Evolutionary conservation across 2,329 filamentous ascomycete species (phyloP), one percentile per base, ranked within the genome.

Genomic region (Pseudocercospora macadamiae): DNA sequence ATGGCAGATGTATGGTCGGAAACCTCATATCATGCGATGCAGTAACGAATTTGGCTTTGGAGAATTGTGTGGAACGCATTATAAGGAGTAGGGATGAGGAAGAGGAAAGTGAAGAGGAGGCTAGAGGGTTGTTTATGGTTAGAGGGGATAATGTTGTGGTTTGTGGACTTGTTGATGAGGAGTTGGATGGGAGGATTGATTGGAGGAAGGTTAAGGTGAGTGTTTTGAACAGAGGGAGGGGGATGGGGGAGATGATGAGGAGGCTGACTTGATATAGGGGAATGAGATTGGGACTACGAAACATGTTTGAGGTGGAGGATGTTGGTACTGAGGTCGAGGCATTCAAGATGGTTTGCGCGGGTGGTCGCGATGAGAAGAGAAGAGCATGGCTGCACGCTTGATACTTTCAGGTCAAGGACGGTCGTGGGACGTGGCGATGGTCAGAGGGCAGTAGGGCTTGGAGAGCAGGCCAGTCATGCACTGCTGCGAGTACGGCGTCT

Each of bases 131-230:
- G 4, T 97, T 97, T 74, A 83, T 99, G 58, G 90, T 99, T 57
- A 85, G 95, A 60, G 95, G 95, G 53, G 95, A 99, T 74, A 97
- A 96, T 71, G 93, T 99, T 48, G 93, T 92, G 62, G 83, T 96
- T 14, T 90, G 95, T 58, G 95, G 95, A 2, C 80, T 96, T 57
- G 88, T 99, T 28, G 92, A 99, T 74, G 93, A 96, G 76, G 84
- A 89, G 67, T 80, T 97, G 59, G 95, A 99, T 77, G 84, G 82
- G 36, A 92, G 89, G 68, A 97, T 99, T 72, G 88, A 97, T 77
- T 99, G 95, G 95, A 82, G 83, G 18, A 88, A 96, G 75, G 95
- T 99, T 36, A 89, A 89, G 36, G 36, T 39, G 36, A 18, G 36
- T 39, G 10, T 39, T 6, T 39, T 39, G n/a, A n/a, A 16, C 12